Evolutionary conservation across 2,329 filamentous ascomycete species (phyloP).

Genomic region (Westerdykella sp.): DNA sequence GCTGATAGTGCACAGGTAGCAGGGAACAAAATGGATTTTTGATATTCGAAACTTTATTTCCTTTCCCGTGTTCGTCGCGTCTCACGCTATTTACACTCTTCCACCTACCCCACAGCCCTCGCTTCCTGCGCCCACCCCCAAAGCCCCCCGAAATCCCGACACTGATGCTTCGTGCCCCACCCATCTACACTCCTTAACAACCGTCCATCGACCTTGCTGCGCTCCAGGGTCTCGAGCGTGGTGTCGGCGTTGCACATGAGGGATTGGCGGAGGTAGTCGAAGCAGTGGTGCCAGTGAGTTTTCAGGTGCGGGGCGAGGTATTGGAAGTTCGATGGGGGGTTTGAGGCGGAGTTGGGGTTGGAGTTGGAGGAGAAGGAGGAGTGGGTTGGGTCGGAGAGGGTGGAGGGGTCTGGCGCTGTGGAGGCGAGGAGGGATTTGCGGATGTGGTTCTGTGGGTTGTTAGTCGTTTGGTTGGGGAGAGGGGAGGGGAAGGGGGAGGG

Average conservation of each 20-base stretch:
- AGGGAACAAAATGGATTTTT: too few relatives aligned
- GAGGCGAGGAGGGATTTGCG: neutral
- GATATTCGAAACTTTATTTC: too few relatives aligned
- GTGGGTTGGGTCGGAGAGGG: neutral
- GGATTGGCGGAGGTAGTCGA: slow-evolving; percentile 13
- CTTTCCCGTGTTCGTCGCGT: too few relatives aligned
- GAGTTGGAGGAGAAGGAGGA: neutral
- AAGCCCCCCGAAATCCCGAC: slow-evolving; percentile 8
- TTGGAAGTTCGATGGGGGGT: neutral
- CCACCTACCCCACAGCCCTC: too few relatives aligned
- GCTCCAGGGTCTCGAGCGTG: slow-evolving; percentile 8
- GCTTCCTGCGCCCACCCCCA: slow-evolving; percentile 1
- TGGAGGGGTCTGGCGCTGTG: neutral
- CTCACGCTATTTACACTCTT: too few relatives aligned
- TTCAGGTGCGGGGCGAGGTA: neutral
- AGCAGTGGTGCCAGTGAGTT: slow-evolving; percentile 10
- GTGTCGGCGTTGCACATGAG: slow-evolving; percentile 10
- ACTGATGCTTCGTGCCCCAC: slow-evolving; percentile 11
- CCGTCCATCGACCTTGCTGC: slow-evolving; percentile 3
- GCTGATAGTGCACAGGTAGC: too few relatives aligned
- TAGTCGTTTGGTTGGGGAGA: neutral
- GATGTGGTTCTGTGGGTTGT: neutral
- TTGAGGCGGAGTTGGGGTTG: neutral
- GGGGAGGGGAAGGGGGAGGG: too few relatives aligned
- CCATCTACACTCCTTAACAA: slow-evolving; percentile 8